These are phyloP conservation scores for Penicillium sp. DNA, from an alignment of 2,329 filamentous ascomycete genomes.

Conservation along the genomic window DNA sequence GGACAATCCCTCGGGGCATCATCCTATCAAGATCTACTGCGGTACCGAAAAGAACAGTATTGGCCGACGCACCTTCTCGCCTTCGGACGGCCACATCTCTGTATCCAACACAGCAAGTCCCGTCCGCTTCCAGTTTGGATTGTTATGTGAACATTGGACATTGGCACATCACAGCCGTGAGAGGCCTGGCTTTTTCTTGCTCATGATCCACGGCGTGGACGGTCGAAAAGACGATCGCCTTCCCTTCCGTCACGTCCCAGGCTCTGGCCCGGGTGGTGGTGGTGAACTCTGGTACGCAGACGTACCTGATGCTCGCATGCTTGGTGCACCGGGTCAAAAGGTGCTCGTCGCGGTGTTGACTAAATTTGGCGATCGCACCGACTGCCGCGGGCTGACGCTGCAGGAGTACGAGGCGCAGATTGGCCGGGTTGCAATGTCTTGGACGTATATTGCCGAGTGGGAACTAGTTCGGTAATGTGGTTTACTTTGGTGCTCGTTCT, in stretches of 20 bases:
- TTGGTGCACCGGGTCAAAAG: slow-evolving; percentile 65
- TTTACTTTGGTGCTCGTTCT: slow-evolving; percentile 13
- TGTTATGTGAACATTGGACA: slow-evolving; percentile 77
- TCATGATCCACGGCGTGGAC: slow-evolving; percentile 61
- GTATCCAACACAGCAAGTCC: slow-evolving; percentile 50
- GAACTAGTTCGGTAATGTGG: slow-evolving; percentile 40
- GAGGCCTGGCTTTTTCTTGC: slow-evolving; percentile 59
- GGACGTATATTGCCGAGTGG: slow-evolving; percentile 51
- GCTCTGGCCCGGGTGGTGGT: slow-evolving; percentile 50
- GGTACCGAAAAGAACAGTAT: slow-evolving; percentile 48
- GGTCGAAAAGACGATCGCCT: slow-evolving; percentile 63
- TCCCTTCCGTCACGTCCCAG: slow-evolving; percentile 53
- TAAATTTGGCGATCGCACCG: slow-evolving; percentile 45
- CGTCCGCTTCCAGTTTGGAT: slow-evolving; percentile 73
- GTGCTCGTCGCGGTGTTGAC: slow-evolving; percentile 60
- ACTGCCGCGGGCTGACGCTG: slow-evolving; percentile 49
- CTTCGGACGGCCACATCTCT: slow-evolving; percentile 54
- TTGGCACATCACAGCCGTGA: slow-evolving; percentile 57
- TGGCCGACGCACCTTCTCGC: slow-evolving; percentile 55
- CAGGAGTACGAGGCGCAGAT: slow-evolving; percentile 46
- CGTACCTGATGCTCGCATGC: slow-evolving; percentile 53
- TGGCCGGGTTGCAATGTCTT: slow-evolving; percentile 46
- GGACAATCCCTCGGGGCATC: slow-evolving; percentile 36
- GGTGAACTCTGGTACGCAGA: slow-evolving; percentile 79
- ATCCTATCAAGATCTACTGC: slow-evolving; percentile 45